Base-by-base conservation (phyloP, 1,284 basidiomycete species). In the Gymnopus androsaceus region DNA sequence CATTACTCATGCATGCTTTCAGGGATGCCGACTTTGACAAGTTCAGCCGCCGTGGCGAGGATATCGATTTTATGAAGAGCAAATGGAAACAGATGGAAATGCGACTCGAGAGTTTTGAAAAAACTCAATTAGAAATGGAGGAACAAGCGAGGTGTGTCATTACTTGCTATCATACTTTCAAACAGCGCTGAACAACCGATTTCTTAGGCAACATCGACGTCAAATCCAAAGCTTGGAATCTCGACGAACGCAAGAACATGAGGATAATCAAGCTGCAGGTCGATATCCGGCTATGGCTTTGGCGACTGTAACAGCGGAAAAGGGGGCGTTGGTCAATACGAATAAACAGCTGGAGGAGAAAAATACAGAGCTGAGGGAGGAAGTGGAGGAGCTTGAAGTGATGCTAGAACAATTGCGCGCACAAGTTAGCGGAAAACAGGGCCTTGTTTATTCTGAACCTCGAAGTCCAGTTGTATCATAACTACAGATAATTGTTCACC, bases 21-120 rank as follows among this genome's bases (percentile, higher is more conserved):
- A 92, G 90, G 85, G 86, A 90, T 59, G 74, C 75, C 17, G 90
- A 92, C 64, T 86, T 90, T 59, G 75, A 78, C 49, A 85, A 79
- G 62, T 85, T 88, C 62, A 87, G 86, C 55, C 78, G 82, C 33
- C 81, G 85, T 49, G 82, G 77, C 36, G 79, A 83, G 47, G 75
- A 85, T 58, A 75, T 90, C 4, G 72, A 79, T 40, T 62, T 72
- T 0, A 75, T 88, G 70, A 77, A 77, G 40, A 81, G 75, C 62
- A 75, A 77, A 59, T 82, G 81, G 64, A 79, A 79, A 63, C 83
- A 87, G 64, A 83, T 88, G 80, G 77, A 84, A 61, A 67, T 88
- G 55, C 77, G 79, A 1, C 64, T 89, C 4, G 78, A 84, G 42
- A 82, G 78, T 51, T 77, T 82, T 58, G 78, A 85, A 63, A 70